Conservation (phyloP, 768 basidiomycete species). For the Trametes cinnabarina region DNA sequence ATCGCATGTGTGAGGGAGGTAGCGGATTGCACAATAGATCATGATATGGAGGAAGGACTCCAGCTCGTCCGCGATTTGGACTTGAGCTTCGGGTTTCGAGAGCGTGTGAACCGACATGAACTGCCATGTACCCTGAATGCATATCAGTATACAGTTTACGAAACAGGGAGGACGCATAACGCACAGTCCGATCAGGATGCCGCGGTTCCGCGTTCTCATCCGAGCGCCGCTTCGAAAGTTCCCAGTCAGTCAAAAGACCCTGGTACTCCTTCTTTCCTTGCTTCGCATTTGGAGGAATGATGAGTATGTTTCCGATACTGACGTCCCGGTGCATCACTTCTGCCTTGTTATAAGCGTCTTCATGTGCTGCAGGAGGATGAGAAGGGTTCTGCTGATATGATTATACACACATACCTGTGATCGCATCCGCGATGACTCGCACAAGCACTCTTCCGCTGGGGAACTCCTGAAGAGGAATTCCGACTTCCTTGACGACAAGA, state of each 20-base stretch:
- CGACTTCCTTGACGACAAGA: neutral
- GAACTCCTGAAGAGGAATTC: neutral
- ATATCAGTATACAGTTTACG: too few relatives aligned
- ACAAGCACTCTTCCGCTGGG: neutral
- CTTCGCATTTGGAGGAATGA: neutral
- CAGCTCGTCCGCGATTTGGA: conserved; percentile 1
- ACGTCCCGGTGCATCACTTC: conserved; percentile 6
- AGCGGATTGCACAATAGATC: conserved; percentile 7
- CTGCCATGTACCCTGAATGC: conserved; percentile 3
- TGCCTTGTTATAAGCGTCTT: neutral
- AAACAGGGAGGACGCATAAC: neutral
- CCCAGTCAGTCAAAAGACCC: conserved; percentile 6
- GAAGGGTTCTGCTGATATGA: too few relatives aligned
- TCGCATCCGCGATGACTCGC: neutral
- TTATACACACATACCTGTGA: neutral
- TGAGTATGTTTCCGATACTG: conserved; percentile 8
- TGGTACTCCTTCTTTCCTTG: neutral
- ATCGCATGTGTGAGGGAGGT: conserved; percentile 10
- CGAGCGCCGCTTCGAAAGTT: neutral
- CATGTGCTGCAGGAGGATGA: neutral
- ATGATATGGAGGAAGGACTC: conserved; percentile 10
- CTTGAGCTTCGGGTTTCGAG: neutral
- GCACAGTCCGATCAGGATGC: neutral
- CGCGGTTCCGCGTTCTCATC: neutral
- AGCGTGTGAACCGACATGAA: neutral